Base-by-base conservation (phyloP, 139 green algal species). In the Micractinium sp. region DNA sequence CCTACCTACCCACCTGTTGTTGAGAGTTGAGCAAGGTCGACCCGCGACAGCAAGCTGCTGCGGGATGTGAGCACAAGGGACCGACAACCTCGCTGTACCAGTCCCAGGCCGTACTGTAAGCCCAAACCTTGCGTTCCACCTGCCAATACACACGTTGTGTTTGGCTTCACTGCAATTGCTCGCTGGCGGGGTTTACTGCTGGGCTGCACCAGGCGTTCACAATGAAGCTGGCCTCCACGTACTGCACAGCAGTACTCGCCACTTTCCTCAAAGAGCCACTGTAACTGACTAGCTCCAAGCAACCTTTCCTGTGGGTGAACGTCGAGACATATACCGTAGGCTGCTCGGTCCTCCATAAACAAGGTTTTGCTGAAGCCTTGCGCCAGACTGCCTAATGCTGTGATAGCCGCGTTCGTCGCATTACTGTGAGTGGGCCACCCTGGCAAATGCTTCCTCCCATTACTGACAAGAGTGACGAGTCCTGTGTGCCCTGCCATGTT, bases 61-160 rank as follows among this genome's bases (percentile, higher is more conserved):
- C 88, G 78, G 3, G 87, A 92, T 2, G 83, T 83, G 18, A 94
- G 63, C 22, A 94, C 84, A 60, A 92, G 25, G n/a, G 41, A 67
- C 12, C 29, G 13, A 47, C 41, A 47, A 3, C 66, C 85, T 29
- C 35, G 73, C 2, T n/a, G 15, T 39, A n/a, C 41, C 31, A 87
- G 53, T 27, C 88, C 47, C 16, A 74, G 82, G 39, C 79, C 88
- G n/a, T 53, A 82, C 22, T 87, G 33, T 76, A 92, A 36, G 25
- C 92, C 92, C 39, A 94, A 76, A 31, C 92, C 92, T 29, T 80
- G 82, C 3, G 81, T 90, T 27, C 90, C 92, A n/a, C 92, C 92
- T 38, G 87, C 87, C 9, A 93, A 33, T 20, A 94, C 36, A 19
- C 27, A 47, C 0, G 86, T 69, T 38, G 33, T 80, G 53, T 35